Conservation (phyloP, 2,329 filamentous ascomycete species). For the Macrophomina phaseolina region DNA sequence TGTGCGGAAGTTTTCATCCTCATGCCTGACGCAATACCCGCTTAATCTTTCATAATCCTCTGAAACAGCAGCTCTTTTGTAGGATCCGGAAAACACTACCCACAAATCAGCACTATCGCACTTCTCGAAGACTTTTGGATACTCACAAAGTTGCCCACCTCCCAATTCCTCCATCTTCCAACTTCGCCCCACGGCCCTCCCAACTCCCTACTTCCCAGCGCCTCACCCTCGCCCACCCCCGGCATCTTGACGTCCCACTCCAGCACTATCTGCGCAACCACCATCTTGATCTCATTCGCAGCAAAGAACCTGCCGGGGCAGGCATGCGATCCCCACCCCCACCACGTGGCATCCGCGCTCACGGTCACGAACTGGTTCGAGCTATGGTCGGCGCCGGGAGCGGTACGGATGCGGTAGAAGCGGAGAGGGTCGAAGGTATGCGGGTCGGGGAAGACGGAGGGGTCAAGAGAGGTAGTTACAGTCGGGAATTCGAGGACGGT, state of each 20-base stretch:
- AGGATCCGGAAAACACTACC: conserved; percentile 22
- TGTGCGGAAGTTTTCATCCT: too few species aligned
- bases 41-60: not conserved
- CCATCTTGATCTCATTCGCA: conserved; percentile 42
- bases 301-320: conserved; percentile 44
- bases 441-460: not conserved
- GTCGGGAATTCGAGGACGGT: conserved; percentile 10
- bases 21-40: too few species aligned
- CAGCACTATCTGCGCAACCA: conserved; percentile 30
- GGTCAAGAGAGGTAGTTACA: conserved; percentile 6
- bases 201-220: conserved; percentile 30
- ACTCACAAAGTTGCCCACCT: conserved; percentile 20
- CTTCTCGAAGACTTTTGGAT: too few species aligned
- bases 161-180: conserved; percentile 31
- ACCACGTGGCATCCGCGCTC: conserved; percentile 28
- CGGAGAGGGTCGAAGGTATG: not conserved
- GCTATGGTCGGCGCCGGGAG: conserved; percentile 33
- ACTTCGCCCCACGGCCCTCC: not conserved
- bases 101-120: not conserved
- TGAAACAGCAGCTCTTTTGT: conserved; percentile 23
- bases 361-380: conserved; percentile 25
- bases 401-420: conserved; percentile 9
- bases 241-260: conserved; percentile 12
- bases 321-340: conserved; percentile 40
- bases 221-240: not conserved